Base-by-base conservation (phyloP, 2,329 filamentous ascomycete species). In the Penicillium italicum region DNA sequence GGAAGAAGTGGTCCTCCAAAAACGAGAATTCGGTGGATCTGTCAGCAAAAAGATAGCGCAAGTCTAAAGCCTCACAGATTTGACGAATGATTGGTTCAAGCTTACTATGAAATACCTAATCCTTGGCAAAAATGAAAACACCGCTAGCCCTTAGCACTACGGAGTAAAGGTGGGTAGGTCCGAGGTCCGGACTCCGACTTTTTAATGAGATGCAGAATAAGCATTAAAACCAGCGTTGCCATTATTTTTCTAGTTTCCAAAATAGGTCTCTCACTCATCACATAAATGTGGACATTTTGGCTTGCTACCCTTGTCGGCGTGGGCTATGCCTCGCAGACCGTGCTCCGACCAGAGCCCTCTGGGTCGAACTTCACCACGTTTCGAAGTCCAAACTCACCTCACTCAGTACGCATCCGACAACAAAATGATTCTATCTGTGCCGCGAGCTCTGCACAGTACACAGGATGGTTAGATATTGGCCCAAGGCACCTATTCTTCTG, bases 401-500 rank as follows among this genome's bases (percentile, higher is more conserved):
- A 62, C 41, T 53, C 61, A 8, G 46, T 63, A 22, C 60, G 61
- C 18, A 62, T 62, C 28, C 50, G 52, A 14, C 57, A 53, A 36
- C 61, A 63, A 40, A 34, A 62, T 50, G 51, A 60, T 5, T 49
- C 57, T 8, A 53, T 63, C 20, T 62, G 60, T 48, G 58, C 53
- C 10, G 58, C 61, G 1, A 57, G 54, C 10, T 61, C 61, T 7
- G 50, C 50, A 0, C 61, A 62, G 22, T 63, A 62, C 5, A 63
- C 60, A 8, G 61, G 61, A 44, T 60, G 58, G 58, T 24, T 60
- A 11, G 58, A 60, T 18, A 50, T 60, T 24, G 58, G 58, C 7
- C 46, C 49, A 1, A 52, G 42, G 4, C 53, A 60, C 30, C 20
- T 53, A n/a, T 76, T 76, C 55, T 76, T 75, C 62, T 76, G 74